Evolutionary conservation across 1,284 basidiomycete genomes (phyloP).

Genomic region (Butyriboletus appendiculatus): DNA sequence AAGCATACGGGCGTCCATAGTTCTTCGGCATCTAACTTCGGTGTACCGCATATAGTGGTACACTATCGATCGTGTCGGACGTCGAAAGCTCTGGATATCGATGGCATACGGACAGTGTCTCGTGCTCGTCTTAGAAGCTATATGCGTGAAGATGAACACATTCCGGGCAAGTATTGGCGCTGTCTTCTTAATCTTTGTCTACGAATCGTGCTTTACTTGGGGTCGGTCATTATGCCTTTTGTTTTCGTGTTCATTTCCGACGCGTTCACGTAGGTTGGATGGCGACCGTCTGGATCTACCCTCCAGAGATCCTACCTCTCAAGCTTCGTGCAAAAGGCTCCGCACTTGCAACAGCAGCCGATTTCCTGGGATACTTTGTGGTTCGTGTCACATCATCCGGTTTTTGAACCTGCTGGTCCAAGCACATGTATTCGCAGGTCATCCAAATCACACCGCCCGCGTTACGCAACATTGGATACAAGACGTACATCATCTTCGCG

Average conservation of each 20-base stretch:
- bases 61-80: conserved; percentile 17
- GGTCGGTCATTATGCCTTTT: background rate
- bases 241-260: background rate
- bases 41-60: conserved; percentile 4
- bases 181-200: conserved; percentile 17
- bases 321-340: conserved; percentile 15
- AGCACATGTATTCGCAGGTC: conserved; percentile 1
- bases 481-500: conserved; percentile 17
- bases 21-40: background rate
- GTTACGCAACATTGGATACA: conserved; percentile 17
- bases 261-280: conserved; percentile 11
- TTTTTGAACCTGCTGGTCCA: background rate
- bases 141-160: conserved; percentile 16
- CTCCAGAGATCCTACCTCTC: conserved; percentile 14
- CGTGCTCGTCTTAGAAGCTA: conserved; percentile 11
- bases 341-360: conserved; percentile 9
- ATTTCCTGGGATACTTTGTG: conserved; percentile 17
- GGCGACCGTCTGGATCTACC: conserved; percentile 19
- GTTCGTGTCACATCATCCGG: background rate
- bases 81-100: conserved; percentile 19
- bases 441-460: conserved; percentile 17
- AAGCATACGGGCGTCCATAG: background rate
- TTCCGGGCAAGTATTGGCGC: conserved; percentile 9
- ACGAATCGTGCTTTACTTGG: conserved; percentile 16
- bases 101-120: conserved; percentile 17